Base-by-base conservation (phyloP, 805 yeast species). In the Priceomyces castillae region DNA sequence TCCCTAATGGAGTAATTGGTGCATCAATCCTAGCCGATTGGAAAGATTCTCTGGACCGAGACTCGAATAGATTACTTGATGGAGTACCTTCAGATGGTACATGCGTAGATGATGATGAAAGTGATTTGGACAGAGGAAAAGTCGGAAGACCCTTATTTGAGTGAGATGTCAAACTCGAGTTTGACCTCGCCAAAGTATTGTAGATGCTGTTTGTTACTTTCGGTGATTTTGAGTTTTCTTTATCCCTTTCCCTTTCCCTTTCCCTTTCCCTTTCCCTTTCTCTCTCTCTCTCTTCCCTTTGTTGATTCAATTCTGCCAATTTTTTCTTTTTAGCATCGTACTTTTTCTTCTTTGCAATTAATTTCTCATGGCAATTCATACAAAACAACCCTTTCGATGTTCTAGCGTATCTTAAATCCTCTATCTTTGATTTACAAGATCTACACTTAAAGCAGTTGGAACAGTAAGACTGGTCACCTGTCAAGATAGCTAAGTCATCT, bases 391-490 rank as follows among this genome's bases (percentile, higher is more conserved):
- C 98, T 56, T 86, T 90, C 34, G 90, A 83, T 0, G 97, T 92
- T 58, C 96, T 77, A 12, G 97, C 97, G 61, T 94, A 94, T 51
- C 90, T 76, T 51, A 90, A 69, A 64, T 92, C 96, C 57, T 86
- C 95, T 48, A 92, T 92, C 45, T 84, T 82, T 48, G 78, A 78
- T 60, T 85, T 83, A 69, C 99, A 92, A 53, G 87, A 83, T 40
- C 92, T 80, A 64, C 99, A 92, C 55, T 81, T 81, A 69, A 92
- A 94, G 64, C 99, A 92, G 39, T 76, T 74, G 7, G 95, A 80
- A 62, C 98, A 94, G 62, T 88, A 94, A 2, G 98, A 97, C 59
- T 87, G 92, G 54, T 94, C 95, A 19, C 97, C 96, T 1, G 98
- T 90, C 26, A 92, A 72, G 23, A 94, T 90, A 11, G 99, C 98